Evolutionary conservation across 2,329 filamentous ascomycete genomes (phyloP), one percentile per base, ranked within the genome.

Genomic region (Geosmithia morbida): DNA sequence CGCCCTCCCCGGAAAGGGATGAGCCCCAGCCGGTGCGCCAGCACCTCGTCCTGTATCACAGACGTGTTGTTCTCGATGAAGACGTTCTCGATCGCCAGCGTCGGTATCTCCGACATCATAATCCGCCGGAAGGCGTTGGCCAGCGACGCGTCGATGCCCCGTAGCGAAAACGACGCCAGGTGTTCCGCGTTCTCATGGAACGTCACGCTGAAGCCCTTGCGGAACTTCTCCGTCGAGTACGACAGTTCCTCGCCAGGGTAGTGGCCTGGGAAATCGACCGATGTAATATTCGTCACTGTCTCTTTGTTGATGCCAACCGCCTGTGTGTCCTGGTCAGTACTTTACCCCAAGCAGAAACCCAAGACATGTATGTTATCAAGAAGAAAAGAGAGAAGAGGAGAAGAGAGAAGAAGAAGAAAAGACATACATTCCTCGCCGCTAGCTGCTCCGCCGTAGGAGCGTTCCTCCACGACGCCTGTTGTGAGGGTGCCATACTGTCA

Each of bases 121-220:
- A 97, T 97, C 57, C 92, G 87, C 51, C 92, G 88, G 72, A 97
- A 95, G 59, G 94, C 92, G 64, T 98, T 98, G 59, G 92, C 87
- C 61, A 98, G 81, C 48, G 87, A 83, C 58, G 92, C 88, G 62
- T 98, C 92, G 57, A 96, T 69, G 55, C 90, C 89, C 57, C 95
- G 76, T 53, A 98, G 79, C 33, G 89, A 96, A 71, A 98, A 98
- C 48, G 83, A 83, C 42, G 87, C 72, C 58, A 95, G 81, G 60
- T 79, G 76, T 50, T 75, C 75, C 45, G 84, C 75, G 63, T 94
- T 92, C 55, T 85, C 74, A 75, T 97, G 87, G 63, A 95, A 94
- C 54, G 85, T 65, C 59, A 98, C 75, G 51, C 73, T 69, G 62
- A 94, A 81, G 55, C 70, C 76, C 61, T 82, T 59, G 52, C 70